Conservation (phyloP, 2,329 filamentous ascomycete genomes). For the Helotiales sp. region DNA sequence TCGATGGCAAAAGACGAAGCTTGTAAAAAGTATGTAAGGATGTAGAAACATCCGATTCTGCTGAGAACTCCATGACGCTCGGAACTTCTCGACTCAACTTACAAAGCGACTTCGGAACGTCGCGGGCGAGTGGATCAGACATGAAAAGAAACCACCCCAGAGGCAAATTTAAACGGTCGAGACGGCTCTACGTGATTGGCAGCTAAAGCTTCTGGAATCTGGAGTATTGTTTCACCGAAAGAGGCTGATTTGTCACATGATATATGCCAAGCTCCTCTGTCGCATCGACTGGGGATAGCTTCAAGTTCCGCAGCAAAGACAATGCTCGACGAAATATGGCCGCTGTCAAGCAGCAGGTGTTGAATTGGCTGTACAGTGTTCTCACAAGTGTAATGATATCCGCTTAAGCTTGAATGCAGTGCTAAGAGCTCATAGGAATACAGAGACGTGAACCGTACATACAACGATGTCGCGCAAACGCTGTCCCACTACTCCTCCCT, state of each 20-base stretch:
- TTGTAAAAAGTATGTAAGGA: constrained; percentile 5
- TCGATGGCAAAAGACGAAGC: neutral
- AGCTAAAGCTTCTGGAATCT: neutral
- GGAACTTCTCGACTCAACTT: constrained; percentile 4
- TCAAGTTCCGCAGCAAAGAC: constrained; percentile 21
- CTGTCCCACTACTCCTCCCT: constrained; percentile 79
- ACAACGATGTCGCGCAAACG: constrained; percentile 84
- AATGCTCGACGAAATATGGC: constrained; percentile 31
- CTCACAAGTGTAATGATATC: constrained; percentile 65
- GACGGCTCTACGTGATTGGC: neutral
- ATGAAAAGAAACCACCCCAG: neutral
- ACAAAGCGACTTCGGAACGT: constrained; percentile 17
- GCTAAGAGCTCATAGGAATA: constrained; percentile 69
- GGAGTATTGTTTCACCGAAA: neutral
- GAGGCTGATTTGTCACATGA: constrained; percentile 17
- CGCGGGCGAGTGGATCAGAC: constrained; percentile 1
- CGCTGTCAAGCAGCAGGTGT: constrained; percentile 82
- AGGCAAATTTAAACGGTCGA: neutral
- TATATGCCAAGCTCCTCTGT: constrained; percentile 7
- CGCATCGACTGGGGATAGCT: constrained; percentile 21
- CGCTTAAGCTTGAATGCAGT: neutral
- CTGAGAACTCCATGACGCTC: constrained; percentile 5
- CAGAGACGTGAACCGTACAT: constrained; percentile 86
- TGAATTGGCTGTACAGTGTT: constrained; percentile 95
- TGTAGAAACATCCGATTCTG: neutral